Evolutionary conservation across 2,329 filamentous ascomycete species (phyloP), one percentile per base, ranked within the genome.

Genomic region (Zymoseptoria passerinii): DNA sequence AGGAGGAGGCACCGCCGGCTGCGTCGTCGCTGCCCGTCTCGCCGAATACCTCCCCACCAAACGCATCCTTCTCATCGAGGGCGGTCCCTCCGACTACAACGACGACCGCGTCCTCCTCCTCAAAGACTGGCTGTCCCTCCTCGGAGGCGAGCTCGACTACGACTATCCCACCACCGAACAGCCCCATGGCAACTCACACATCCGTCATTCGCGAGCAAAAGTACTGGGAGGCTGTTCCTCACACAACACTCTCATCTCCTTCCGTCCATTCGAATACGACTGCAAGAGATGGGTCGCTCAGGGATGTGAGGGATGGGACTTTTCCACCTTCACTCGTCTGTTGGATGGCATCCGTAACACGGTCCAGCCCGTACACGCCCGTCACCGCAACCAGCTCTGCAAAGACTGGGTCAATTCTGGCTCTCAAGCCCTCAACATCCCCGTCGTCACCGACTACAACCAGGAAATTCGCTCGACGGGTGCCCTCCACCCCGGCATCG

Each of bases 201-300:
- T 96, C 77, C 86, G 90, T 64, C 91, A 95, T 78, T 95, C 91
- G 13, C 87, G 91, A 62, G 91, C 91, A 63, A 95, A 95, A 79
- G 90, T 96, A 48, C 82, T 96, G 28, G 91, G 91, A 66, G 91
- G 91, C 65, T 96, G 91, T 80, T 95, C 90, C 50, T 92, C 88
- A 60, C 91, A 95, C 81, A 96, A 96, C 77, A 95, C 91, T 19
- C 80, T 95, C 68, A 95, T 96, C 74, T 94, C 89, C 18, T 95
- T 95, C 83, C 84, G 90, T 27, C 90, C 91, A 7, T 95, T 95
- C 71, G 85, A 91, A 74, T 92, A 95, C 74, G 91, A 96, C 75
- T 83, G 89, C 77, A 82, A 89, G 70, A 82, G 89, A 67, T 96
- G 91, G 91, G 86, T 92, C 69, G 83, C 82, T 29, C 79, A 89